phyloP scores from a whole-genome alignment of 2,329 filamentous ascomycete species.

The Aureobasidium namibiae region DNA sequence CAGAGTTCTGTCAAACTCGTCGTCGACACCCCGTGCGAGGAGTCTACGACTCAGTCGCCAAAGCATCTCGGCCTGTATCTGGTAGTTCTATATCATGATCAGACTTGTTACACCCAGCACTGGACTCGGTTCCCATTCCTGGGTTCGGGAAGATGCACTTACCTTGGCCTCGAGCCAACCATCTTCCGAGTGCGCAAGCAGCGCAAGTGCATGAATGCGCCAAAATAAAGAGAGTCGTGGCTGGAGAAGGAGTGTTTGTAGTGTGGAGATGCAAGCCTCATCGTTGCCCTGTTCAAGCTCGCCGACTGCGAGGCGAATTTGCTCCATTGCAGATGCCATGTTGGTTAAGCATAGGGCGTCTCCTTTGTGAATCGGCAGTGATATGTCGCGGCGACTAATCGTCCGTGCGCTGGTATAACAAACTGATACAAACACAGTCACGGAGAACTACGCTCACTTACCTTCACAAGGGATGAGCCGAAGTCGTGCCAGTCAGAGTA shows the following conservation, averaged over 20 bases:
- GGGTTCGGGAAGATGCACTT: neutral
- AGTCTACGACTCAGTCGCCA: neutral
- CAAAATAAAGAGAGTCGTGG: neutral
- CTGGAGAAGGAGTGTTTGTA: neutral
- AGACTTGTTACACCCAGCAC: neutral
- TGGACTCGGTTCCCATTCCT: no score
- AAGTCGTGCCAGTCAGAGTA: neutral
- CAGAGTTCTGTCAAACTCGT: neutral
- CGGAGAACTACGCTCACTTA: neutral
- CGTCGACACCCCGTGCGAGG: neutral
- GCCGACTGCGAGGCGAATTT: neutral
- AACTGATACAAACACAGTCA: neutral
- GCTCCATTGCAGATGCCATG: neutral
- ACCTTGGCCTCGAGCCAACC: neutral
- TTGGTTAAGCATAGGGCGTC: neutral
- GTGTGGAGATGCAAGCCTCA: neutral
- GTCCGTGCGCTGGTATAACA: neutral
- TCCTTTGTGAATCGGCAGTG: neutral
- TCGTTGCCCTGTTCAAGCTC: neutral
- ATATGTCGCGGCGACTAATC: neutral
- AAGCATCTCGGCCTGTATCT: neutral
- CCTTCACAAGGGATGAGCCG: neutral
- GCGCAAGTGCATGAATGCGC: neutral
- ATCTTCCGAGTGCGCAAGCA: neutral
- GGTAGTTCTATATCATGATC: neutral